Percentiles rank a stretch among this genome's conserved stretches.
phyloP scores from a whole-genome alignment of 345 rosid genomes.

The Corymbia maculata region DNA sequence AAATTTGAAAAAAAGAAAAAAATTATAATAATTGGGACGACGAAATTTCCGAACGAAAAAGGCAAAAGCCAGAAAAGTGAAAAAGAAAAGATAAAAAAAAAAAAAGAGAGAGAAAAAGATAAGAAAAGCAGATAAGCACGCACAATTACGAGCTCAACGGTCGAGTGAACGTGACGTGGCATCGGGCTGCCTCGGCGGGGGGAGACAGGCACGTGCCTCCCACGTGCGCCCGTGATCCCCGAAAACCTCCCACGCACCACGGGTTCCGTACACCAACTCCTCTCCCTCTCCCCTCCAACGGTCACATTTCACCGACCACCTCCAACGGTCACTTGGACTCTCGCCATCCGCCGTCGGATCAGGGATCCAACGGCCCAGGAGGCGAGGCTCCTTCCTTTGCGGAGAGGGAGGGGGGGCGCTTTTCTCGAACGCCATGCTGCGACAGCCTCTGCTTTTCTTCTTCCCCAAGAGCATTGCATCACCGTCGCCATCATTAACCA shows the following conservation, averaged over 20 bases:
- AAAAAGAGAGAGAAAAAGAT: neutral
- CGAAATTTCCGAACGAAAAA: neutral
- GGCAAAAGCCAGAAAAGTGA: neutral
- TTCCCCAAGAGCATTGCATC: neutral
- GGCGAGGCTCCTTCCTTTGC: neutral
- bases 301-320: slow-evolving; percentile 87
- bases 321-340: slow-evolving; percentile 73
- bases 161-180: slow-evolving; percentile 23
- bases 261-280: slow-evolving; percentile 39
- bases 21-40: neutral
- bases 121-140: neutral
- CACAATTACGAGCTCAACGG: slow-evolving; percentile 25
- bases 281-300: slow-evolving; percentile 44
- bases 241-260: neutral
- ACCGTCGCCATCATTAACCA: neutral
- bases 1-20: neutral
- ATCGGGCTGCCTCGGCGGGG: neutral
- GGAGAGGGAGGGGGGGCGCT: neutral
- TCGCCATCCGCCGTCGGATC: slow-evolving; percentile 43
- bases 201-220: slow-evolving; percentile 42
- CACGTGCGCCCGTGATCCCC: slow-evolving; percentile 14
- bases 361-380: slow-evolving; percentile 35
- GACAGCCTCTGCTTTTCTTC: neutral
- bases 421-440: slow-evolving; percentile 16
- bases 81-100: neutral